Evolutionary conservation across 129 eudicot species (phyloP), one percentile per base, ranked within the genome.

Genomic region (Tagetes erecta): DNA sequence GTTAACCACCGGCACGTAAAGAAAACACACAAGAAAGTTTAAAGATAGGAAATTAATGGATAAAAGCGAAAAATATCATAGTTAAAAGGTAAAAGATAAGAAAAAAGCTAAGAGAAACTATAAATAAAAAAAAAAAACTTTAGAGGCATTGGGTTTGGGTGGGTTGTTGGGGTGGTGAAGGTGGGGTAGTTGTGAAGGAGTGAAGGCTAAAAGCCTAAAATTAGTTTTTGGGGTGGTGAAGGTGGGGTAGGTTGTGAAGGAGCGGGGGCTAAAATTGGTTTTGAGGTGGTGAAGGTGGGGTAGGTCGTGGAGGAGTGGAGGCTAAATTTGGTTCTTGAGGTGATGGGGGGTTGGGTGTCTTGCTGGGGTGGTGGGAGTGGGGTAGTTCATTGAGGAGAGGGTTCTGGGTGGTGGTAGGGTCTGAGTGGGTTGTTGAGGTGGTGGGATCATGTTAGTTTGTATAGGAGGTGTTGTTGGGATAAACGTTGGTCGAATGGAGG

Each of bases 401-500:
- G 27, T 20, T 20, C 27, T 20, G 27, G 27, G 27, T 4, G 47
- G 47, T 42, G 1, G 47, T 50, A 78, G 44, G 50, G 71, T 73
- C 6, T 76, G 40, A 47, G 38, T n/a, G 38, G 68, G 73, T 53
- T 30, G 70, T 47, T n/a, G 62, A 6, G 73, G 77, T 39, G 55
- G 80, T 51, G 74, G 66, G 45, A 47, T 13, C 2, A 71, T 67
- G 55, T 76, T 27, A 13, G 81, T 67, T 62, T 77, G 84, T 30
- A 37, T 70, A 14, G 74, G 68, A 6, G 62, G 68, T 3, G 72
- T 12, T 55, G 70, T 9, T 37, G 40, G 12, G 68, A 81, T 66
- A 80, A 80, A 76, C 50, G 82, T 12, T 57, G 87, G 87, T 58
- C 82, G 87, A 75, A 72, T 39, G 50, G 76, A 71, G 38, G 75